These are phyloP conservation scores for Passalora sequoiae DNA, from an alignment of 2,329 filamentous ascomycete species.

Conservation along the genomic window DNA sequence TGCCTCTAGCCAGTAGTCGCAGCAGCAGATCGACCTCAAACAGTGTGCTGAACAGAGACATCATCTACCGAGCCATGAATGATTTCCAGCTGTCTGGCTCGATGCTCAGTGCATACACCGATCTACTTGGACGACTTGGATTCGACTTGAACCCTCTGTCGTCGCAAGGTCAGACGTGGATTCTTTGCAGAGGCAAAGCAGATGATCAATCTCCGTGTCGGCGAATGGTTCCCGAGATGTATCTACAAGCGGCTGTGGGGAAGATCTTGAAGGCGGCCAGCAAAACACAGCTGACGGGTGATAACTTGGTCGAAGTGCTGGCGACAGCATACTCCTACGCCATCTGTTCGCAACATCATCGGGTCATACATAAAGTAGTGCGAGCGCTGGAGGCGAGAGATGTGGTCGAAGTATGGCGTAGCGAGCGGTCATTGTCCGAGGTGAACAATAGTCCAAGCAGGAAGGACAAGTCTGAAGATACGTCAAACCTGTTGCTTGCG, in stretches of 20 bases:
- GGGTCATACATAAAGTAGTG: conserved; percentile 9
- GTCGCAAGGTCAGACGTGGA: conserved; percentile 11
- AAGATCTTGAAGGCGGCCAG: conserved; percentile 10
- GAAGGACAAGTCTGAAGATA: background rate
- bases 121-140: conserved; percentile 6
- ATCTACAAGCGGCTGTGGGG: conserved; percentile 7
- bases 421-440: background rate
- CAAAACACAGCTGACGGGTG: conserved; percentile 8
- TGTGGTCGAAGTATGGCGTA: conserved; percentile 11
- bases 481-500: background rate
- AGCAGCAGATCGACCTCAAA: background rate
- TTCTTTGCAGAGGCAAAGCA: conserved; percentile 9
- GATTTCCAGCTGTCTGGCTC: conserved; percentile 9
- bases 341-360: conserved; percentile 14
- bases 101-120: conserved; percentile 9
- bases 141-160: conserved; percentile 10
- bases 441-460: background rate
- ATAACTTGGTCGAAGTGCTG: conserved; percentile 9
- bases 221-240: conserved; percentile 13
- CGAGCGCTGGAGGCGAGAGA: conserved; percentile 9
- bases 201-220: conserved; percentile 4
- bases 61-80: conserved; percentile 8
- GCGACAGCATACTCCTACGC: conserved; percentile 10
- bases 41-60: conserved; percentile 4
- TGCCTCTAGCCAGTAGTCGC: background rate